Evolutionary conservation across 805 yeast genomes (phyloP).

Genomic region (Brettanomyces anomalus): DNA sequence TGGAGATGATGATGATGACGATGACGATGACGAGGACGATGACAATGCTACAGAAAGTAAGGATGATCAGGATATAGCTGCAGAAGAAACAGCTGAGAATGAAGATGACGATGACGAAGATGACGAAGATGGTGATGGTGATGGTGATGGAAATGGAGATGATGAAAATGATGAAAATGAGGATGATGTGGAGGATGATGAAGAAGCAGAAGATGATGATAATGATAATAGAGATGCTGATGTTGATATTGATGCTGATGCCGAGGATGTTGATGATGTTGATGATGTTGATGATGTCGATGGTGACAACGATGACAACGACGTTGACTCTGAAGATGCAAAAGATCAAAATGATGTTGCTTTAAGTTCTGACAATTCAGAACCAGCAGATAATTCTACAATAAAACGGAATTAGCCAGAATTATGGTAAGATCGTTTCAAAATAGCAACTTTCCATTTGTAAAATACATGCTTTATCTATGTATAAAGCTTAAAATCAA

Average conservation of each 20-base stretch:
- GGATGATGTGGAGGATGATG: no score
- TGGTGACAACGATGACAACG: constrained; percentile 4
- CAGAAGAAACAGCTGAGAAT: constrained; percentile 5
- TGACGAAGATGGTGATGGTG: constrained; percentile 8
- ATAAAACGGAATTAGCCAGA: no score
- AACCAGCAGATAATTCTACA: no score
- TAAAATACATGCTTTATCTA: background rate
- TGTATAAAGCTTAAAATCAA: background rate
- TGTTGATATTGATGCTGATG: background rate
- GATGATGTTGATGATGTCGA: constrained; percentile 4
- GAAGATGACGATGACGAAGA: constrained; percentile 5
- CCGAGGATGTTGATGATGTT: constrained; percentile 3
- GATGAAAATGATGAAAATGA: constrained; percentile 2
- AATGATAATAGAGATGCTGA: no score
- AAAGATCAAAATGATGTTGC: constrained; percentile 6
- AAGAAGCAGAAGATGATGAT: no score
- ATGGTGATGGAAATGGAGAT: constrained; percentile 1
- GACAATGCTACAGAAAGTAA: constrained; percentile 3
- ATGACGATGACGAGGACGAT: background rate
- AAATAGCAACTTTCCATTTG: no score
- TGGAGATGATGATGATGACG: constrained; percentile 3
- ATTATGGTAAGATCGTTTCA: no score
- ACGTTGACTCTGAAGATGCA: constrained; percentile 4
- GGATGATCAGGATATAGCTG: constrained; percentile 7
- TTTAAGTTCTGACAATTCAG: constrained; percentile 4